Conservation (phyloP, 306 rosid genomes). For the Rosa rugosa region DNA sequence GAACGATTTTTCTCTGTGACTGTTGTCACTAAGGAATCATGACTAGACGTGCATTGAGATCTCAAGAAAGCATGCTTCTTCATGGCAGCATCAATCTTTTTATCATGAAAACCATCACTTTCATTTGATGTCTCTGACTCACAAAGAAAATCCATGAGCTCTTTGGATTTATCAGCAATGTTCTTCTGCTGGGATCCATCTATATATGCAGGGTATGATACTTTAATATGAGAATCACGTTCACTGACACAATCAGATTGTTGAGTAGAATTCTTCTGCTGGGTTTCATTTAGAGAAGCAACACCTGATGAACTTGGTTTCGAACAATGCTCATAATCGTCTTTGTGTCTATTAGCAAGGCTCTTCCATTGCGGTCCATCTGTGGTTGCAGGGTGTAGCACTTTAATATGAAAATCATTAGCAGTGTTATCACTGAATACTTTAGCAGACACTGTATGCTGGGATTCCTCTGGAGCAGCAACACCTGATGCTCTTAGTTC, state of each 20-base stretch:
- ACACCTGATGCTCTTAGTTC: conserved; percentile 30
- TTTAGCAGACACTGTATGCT: conserved; percentile 3
- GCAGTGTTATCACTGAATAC: conserved; percentile 22
- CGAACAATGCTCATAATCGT: background rate
- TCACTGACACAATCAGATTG: conserved; percentile 24
- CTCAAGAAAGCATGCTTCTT: conserved; percentile 43
- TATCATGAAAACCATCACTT: conserved; percentile 35
- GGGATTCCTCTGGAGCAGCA: conserved; percentile 18
- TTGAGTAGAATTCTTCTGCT: conserved; percentile 15
- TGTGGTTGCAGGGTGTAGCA: conserved; percentile 17
- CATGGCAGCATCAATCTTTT: conserved; percentile 36
- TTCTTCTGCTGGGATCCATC: conserved; percentile 15
- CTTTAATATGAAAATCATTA: conserved; percentile 30
- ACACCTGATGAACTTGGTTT: background rate
- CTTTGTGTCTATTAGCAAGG: conserved; percentile 16
- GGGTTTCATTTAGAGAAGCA: conserved; percentile 23
- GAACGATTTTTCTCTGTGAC: conserved; percentile 36
- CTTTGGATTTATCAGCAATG: conserved; percentile 34
- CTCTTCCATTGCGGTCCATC: conserved; percentile 22
- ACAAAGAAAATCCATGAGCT: conserved; percentile 26
- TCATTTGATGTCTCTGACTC: conserved; percentile 34
- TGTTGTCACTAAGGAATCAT: conserved; percentile 28
- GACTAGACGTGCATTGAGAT: conserved; percentile 33
- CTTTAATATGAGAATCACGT: conserved; percentile 30
- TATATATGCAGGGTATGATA: conserved; percentile 14